Evolutionary conservation across 176 grass and related monocot genomes (phyloP).

Genomic region (Carex littledalei): DNA sequence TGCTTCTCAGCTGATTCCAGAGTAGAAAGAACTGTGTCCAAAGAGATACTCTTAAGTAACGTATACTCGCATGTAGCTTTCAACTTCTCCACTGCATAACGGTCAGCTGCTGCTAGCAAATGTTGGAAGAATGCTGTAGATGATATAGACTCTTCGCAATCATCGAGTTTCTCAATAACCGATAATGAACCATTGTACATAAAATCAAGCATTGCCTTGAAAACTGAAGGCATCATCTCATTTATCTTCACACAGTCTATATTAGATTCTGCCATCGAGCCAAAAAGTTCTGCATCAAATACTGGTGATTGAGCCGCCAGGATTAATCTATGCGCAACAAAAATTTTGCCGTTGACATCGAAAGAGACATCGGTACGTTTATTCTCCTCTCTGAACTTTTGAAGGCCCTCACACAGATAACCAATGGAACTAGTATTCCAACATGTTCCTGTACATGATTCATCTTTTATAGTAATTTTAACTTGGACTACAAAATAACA

Average conservation of each 20-base stretch:
- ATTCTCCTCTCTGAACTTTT: too few relatives aligned
- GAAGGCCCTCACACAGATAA: too few relatives aligned
- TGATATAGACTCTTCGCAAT: not conserved
- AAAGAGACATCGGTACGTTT: not conserved
- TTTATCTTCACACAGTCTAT: not conserved
- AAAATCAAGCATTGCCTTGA: conserved; percentile 12
- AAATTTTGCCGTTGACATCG: not conserved
- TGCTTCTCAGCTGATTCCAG: not conserved
- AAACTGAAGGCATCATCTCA: conserved; percentile 1
- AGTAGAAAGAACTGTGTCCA: not conserved
- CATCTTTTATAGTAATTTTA: too few relatives aligned
- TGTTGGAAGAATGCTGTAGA: not conserved
- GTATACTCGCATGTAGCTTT: not conserved
- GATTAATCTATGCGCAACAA: not conserved
- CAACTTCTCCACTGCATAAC: not conserved
- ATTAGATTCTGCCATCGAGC: not conserved
- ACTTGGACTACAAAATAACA: too few relatives aligned
- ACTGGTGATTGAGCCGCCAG: not conserved
- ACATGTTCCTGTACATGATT: too few relatives aligned
- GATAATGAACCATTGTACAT: conserved; percentile 1
- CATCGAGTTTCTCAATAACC: not conserved
- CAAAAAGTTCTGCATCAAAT: not conserved
- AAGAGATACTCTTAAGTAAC: not conserved
- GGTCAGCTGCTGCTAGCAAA: conserved; percentile 7
- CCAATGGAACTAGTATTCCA: too few relatives aligned